Evolutionary conservation across 1,139 yeast species (phyloP).

Genomic region (Hansenula sp.): DNA sequence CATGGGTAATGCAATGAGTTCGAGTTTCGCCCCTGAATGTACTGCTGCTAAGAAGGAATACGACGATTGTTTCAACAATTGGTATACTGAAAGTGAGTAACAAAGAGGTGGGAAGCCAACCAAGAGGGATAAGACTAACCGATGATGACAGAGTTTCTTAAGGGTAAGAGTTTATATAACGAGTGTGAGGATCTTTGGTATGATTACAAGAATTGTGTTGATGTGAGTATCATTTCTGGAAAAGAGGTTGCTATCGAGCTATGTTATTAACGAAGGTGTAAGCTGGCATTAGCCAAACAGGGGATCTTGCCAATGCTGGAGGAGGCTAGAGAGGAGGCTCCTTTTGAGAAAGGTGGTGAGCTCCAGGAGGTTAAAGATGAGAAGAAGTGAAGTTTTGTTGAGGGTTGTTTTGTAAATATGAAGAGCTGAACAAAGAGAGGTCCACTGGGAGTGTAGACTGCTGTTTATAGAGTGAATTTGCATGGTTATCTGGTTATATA

Average conservation of each 20-base stretch:
- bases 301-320: conserved; percentile 83
- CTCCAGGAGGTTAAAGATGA: conserved; percentile 11
- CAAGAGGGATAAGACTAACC: conserved; percentile 1
- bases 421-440: background rate
- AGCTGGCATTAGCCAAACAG: conserved; percentile 61
- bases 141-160: conserved; percentile 28
- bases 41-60: conserved; percentile 79
- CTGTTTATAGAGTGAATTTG: too few relatives aligned
- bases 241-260: conserved; percentile 5
- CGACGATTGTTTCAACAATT: conserved; percentile 87
- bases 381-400: conserved; percentile 2
- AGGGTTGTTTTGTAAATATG: background rate
- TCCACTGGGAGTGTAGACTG: too few relatives aligned
- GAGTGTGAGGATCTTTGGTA: conserved; percentile 92
- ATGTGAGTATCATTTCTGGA: conserved; percentile 31
- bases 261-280: too few relatives aligned
- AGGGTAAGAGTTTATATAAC: conserved; percentile 53
- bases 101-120: conserved; percentile 1
- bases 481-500: too few relatives aligned
- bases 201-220: conserved; percentile 80
- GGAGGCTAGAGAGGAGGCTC: conserved; percentile 89
- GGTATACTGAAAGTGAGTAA: conserved; percentile 81
- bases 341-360: conserved; percentile 65
- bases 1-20: conserved; percentile 85
- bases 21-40: conserved; percentile 96